These are phyloP conservation scores for Torrubiella hemipterigena DNA, from an alignment of 2,329 filamentous ascomycete species.

Conservation along the genomic window DNA sequence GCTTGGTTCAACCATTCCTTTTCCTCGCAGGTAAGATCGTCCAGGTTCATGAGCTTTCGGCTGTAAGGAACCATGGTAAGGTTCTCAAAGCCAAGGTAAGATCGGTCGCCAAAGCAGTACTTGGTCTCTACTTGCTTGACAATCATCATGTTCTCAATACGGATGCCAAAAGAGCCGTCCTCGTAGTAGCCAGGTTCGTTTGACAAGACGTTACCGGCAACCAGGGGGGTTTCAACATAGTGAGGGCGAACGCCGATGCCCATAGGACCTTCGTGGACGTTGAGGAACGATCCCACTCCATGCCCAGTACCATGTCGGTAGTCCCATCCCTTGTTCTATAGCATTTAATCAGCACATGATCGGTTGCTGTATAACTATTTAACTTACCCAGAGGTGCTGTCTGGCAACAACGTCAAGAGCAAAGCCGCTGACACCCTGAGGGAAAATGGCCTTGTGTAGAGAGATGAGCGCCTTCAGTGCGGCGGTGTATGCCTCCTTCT, in stretches of 20 bases:
- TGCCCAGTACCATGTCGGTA: slow-evolving; percentile 96
- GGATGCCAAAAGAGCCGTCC: slow-evolving; percentile 86
- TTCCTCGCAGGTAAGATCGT: slow-evolving; percentile 60
- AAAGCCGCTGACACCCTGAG: slow-evolving; percentile 89
- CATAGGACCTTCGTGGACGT: slow-evolving; percentile 95
- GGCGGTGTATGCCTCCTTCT: slow-evolving; percentile 76
- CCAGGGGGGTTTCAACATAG: slow-evolving; percentile 80
- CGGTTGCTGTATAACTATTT: slow-evolving; percentile 4
- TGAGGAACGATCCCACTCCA: slow-evolving; percentile 87
- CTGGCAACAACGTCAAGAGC: slow-evolving; percentile 80
- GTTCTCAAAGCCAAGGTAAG: slow-evolving; percentile 90
- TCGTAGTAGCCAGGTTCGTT: slow-evolving; percentile 97
- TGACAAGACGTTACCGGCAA: slow-evolving; percentile 88
- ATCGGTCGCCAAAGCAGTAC: slow-evolving; percentile 84
- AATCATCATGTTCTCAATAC: slow-evolving; percentile 93
- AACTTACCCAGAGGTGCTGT: slow-evolving; percentile 76
- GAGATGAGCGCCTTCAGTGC: slow-evolving; percentile 81
- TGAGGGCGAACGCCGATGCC: slow-evolving; percentile 88
- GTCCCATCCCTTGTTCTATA: slow-evolving; percentile 58
- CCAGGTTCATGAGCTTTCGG: slow-evolving; percentile 69
- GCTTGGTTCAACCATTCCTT: slow-evolving; percentile 81
- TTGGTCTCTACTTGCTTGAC: slow-evolving; percentile 80
- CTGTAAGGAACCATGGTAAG: slow-evolving; percentile 97
- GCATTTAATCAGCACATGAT: slow-evolving; percentile 9
- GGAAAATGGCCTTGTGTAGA: slow-evolving; percentile 73